Conservation (phyloP, 2,329 filamentous ascomycete genomes). For the Trichoderma polysporum region DNA sequence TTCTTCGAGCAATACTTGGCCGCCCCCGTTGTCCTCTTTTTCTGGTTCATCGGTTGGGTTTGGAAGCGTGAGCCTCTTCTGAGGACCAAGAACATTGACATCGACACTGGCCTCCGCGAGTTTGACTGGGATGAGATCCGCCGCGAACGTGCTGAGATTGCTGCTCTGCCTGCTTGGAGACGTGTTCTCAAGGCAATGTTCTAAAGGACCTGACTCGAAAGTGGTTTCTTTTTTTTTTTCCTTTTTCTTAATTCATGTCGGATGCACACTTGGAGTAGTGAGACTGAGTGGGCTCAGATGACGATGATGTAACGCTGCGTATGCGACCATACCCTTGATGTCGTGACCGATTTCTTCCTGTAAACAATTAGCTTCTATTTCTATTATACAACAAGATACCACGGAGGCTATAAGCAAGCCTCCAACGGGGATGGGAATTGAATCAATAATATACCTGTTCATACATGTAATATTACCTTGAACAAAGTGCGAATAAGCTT, state of each 20-base stretch:
- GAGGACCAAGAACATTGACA: conserved; percentile 60
- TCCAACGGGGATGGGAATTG: background rate
- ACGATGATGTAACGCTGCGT: conserved; percentile 14
- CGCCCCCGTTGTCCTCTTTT: conserved; percentile 53
- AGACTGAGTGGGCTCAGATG: background rate
- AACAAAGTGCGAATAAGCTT: background rate
- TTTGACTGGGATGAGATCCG: conserved; percentile 66
- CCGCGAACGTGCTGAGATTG: conserved; percentile 49
- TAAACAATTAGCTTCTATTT: conserved; percentile 20
- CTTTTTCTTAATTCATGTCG: background rate
- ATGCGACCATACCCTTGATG: conserved; percentile 16
- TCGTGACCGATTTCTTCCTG: conserved; percentile 18
- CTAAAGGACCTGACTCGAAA: conserved; percentile 26
- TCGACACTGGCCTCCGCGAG: conserved; percentile 65
- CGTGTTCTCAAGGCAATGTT: conserved; percentile 40
- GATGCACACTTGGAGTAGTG: background rate
- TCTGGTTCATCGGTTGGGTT: conserved; percentile 58
- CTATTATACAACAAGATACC: conserved; percentile 21
- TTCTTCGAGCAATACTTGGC: conserved; percentile 60
- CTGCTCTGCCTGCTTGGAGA: conserved; percentile 53
- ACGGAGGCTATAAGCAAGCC: background rate
- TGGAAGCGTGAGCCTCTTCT: conserved; percentile 68
- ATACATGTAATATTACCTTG: background rate
- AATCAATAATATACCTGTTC: conserved; percentile 10
- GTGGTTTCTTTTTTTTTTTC: background rate